phyloP scores from a whole-genome alignment of 768 basidiomycete genomes.

The Coprinopsis marcescibilis region DNA sequence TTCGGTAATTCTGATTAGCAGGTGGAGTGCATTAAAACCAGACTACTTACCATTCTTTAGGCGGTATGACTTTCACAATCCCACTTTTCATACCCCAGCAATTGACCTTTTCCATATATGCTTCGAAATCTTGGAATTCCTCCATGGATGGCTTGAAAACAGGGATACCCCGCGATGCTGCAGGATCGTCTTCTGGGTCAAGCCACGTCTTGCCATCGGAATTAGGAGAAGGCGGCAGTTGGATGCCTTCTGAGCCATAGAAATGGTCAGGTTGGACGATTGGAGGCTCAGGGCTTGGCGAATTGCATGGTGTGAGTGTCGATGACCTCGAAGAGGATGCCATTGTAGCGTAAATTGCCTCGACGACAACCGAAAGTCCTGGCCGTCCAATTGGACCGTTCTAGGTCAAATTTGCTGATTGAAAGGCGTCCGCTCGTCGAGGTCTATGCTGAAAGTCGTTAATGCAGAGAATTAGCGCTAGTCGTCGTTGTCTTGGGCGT shows the following conservation, averaged over 20 bases:
- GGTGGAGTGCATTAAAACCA: conserved; percentile 11
- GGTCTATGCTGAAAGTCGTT: not conserved
- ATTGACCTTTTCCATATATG: conserved; percentile 79
- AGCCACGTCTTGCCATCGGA: conserved; percentile 63
- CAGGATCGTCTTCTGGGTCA: conserved; percentile 73
- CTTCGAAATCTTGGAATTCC: conserved; percentile 90
- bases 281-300: conserved; percentile 47
- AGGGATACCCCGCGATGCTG: conserved; percentile 86
- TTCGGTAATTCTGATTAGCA: conserved; percentile 13
- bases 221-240: conserved; percentile 52
- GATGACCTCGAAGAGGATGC: conserved; percentile 31
- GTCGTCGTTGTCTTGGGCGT: conserved; percentile 13
- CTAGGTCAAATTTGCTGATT: no score
- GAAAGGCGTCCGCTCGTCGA: not conserved
- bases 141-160: conserved; percentile 94
- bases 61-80: conserved; percentile 95
- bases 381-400: no score
- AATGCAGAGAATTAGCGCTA: not conserved
- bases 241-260: conserved; percentile 52
- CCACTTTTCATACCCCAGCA: conserved; percentile 89
- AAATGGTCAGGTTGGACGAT: conserved; percentile 77
- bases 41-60: conserved; percentile 78
- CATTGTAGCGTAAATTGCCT: conserved; percentile 19
- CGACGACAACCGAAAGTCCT: not conserved
- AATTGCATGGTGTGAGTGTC: conserved; percentile 43